These are phyloP conservation scores for Coniella lustricola DNA, from an alignment of 2,329 filamentous ascomycete genomes.

Conservation along the genomic window DNA sequence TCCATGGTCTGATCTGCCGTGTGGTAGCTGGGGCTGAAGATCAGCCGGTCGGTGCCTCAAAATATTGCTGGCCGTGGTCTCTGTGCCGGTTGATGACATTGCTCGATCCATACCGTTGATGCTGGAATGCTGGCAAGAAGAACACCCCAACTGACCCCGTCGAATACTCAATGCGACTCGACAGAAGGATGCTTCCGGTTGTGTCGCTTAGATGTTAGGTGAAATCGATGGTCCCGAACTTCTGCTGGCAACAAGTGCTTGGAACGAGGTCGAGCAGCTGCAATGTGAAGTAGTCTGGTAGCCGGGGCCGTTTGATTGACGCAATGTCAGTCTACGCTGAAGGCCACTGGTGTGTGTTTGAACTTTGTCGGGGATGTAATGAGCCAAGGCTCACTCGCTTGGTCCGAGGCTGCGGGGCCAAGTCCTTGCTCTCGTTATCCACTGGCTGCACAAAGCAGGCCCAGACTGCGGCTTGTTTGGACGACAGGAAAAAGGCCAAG, in stretches of 20 bases:
- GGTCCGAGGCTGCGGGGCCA: not conserved
- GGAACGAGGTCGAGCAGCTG: not conserved
- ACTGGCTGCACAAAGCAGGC: not conserved
- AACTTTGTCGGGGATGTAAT: not conserved
- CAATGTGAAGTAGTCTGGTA: not conserved
- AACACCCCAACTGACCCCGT: conserved; percentile 2
- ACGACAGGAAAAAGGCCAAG: no score
- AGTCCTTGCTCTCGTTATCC: not conserved
- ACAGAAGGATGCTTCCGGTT: not conserved
- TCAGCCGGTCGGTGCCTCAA: conserved; percentile 5
- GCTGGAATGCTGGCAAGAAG: not conserved
- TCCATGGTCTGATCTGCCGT: not conserved
- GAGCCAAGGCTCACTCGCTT: not conserved
- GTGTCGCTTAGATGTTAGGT: no score
- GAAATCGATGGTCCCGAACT: no score
- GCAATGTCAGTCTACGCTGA: not conserved
- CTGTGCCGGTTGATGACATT: conserved; percentile 9
- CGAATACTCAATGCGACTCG: not conserved
- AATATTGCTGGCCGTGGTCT: conserved; percentile 5
- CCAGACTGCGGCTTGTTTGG: not conserved
- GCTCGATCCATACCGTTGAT: conserved; percentile 11
- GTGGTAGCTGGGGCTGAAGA: not conserved
- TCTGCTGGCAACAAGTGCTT: no score
- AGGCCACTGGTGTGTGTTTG: not conserved
- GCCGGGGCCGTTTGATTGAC: not conserved